phyloP scores from a whole-genome alignment of 257 asterid genomes.

The Solanum phureja region DNA sequence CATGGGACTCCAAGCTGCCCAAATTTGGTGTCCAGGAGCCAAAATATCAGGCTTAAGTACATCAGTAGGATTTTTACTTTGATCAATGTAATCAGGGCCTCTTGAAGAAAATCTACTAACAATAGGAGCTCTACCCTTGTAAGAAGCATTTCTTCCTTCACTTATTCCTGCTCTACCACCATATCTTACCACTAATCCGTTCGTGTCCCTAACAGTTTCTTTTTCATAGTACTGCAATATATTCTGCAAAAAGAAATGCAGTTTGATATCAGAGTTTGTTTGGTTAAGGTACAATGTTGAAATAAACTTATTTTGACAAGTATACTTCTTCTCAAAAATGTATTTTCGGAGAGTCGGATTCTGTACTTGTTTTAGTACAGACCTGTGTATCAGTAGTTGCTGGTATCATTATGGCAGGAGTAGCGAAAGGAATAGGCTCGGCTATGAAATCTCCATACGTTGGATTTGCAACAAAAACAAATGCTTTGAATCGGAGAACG shows the following conservation, averaged over 20 bases:
- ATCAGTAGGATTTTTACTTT: constrained; percentile 49
- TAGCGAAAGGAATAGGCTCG: constrained; percentile 71
- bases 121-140: constrained; percentile 57
- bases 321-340: neutral
- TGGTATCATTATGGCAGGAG: constrained; percentile 81
- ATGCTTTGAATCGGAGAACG: constrained; percentile 59
- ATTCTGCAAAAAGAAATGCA: constrained; percentile 16
- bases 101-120: constrained; percentile 90
- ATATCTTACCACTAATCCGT: constrained; percentile 32
- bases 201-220: constrained; percentile 39
- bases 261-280: neutral
- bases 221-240: constrained; percentile 49
- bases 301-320: neutral
- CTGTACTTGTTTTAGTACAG: neutral
- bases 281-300: neutral
- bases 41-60: constrained; percentile 86
- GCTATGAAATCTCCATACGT: constrained; percentile 77
- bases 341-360: neutral
- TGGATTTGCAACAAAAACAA: constrained; percentile 70
- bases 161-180: constrained; percentile 69
- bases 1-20: constrained; percentile 99
- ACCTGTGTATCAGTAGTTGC: constrained; percentile 56
- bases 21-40: constrained; percentile 93
- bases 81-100: constrained; percentile 72
- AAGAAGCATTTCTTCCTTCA: constrained; percentile 75